A percentile compares a stretch with the other conserved stretches of the same genome.
Conservation (phyloP, 768 basidiomycete genomes). For the Tulasnella sp. region DNA sequence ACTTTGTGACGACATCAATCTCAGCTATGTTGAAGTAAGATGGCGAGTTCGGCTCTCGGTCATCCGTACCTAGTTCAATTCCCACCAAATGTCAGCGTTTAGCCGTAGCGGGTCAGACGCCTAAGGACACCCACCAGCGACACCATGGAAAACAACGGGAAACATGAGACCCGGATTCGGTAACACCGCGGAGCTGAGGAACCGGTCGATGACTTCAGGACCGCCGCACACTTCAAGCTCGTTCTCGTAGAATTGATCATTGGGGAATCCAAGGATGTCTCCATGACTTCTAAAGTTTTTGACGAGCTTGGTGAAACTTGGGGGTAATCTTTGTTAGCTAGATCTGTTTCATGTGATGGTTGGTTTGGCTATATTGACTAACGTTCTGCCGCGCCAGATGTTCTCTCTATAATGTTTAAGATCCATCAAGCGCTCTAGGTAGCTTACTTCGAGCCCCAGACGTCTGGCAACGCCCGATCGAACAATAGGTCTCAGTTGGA, state of each 20-base stretch:
- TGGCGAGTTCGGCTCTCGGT: slow-evolving; percentile 53
- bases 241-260: slow-evolving; percentile 45
- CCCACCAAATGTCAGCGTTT: not conserved
- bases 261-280: slow-evolving; percentile 50
- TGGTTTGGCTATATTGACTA: not conserved
- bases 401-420: slow-evolving; percentile 27
- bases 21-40: slow-evolving; percentile 64
- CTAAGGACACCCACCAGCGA: slow-evolving; percentile 33
- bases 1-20: slow-evolving; percentile 41
- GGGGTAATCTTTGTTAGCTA: not conserved
- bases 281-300: slow-evolving; percentile 57
- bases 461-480: slow-evolving; percentile 45
- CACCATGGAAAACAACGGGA: slow-evolving; percentile 51
- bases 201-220: slow-evolving; percentile 12
- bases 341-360: not conserved
- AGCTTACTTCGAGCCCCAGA: slow-evolving; percentile 50
- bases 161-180: slow-evolving; percentile 39
- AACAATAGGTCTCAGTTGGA: slow-evolving; percentile 61
- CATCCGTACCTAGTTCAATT: slow-evolving; percentile 31
- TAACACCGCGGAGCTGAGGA: slow-evolving; percentile 29
- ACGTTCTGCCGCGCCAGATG: slow-evolving; percentile 18
- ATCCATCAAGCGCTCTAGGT: slow-evolving; percentile 49
- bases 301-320: slow-evolving; percentile 48
- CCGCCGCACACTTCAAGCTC: slow-evolving; percentile 42
- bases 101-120: not conserved